Conservation (phyloP, 2,329 filamentous ascomycete species). For the Dothistroma pini region DNA sequence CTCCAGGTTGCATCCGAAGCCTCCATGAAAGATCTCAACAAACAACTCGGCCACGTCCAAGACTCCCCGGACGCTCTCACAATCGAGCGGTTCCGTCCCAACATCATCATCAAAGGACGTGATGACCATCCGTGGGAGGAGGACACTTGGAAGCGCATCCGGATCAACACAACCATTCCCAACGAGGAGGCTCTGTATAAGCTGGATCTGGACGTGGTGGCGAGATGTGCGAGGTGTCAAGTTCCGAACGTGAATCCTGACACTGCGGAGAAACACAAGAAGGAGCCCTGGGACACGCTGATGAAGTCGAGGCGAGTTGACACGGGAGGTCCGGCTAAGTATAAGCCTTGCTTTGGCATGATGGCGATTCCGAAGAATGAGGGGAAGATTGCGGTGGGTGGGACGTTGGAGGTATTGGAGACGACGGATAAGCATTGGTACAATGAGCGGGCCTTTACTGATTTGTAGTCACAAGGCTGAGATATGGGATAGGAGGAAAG, state of each 20-base stretch:
- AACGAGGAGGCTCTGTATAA: slow-evolving; percentile 34
- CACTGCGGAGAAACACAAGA: slow-evolving; percentile 56
- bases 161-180: slow-evolving; percentile 40
- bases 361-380: slow-evolving; percentile 56
- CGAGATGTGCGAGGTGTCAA: slow-evolving; percentile 58
- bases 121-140: slow-evolving; percentile 55
- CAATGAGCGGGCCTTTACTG: slow-evolving; percentile 35
- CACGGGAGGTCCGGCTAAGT: slow-evolving; percentile 56
- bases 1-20: slow-evolving; percentile 54
- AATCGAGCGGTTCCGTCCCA: slow-evolving; percentile 62
- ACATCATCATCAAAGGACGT: slow-evolving; percentile 57
- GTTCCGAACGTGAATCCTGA: slow-evolving; percentile 63
- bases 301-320: slow-evolving; percentile 60
- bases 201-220: slow-evolving; percentile 55
- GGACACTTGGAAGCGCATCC: slow-evolving; percentile 60
- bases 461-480: slow-evolving; percentile 25
- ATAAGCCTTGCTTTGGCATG: slow-evolving; percentile 66
- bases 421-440: slow-evolving; percentile 58
- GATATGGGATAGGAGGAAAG: not conserved
- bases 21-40: slow-evolving; percentile 57
- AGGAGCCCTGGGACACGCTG: slow-evolving; percentile 60
- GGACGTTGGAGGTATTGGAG: slow-evolving; percentile 55
- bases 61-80: slow-evolving; percentile 46
- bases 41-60: slow-evolving; percentile 43
- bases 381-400: slow-evolving; percentile 55